phyloP scores from a whole-genome alignment of 345 rosid genomes.

The Theobroma cacao region DNA sequence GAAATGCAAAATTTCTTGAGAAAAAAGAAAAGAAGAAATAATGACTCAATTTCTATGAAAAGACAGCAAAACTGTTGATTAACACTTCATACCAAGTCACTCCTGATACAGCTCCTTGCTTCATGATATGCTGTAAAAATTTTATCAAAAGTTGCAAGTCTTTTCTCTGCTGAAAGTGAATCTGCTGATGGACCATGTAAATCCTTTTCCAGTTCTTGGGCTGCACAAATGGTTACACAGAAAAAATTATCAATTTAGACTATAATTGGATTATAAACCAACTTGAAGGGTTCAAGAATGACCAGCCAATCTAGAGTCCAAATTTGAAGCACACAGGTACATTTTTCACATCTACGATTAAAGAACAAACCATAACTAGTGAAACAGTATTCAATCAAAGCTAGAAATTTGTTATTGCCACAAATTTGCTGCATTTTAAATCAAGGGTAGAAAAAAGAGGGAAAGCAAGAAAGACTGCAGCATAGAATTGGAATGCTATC shows the following conservation, averaged over 20 bases:
- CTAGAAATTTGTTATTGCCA: background rate
- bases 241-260: slow-evolving; percentile 16
- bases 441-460: background rate
- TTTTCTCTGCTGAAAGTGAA: slow-evolving; percentile 78
- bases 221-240: slow-evolving; percentile 42
- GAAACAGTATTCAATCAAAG: background rate
- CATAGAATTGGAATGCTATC: background rate
- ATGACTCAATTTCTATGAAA: background rate
- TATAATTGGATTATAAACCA: slow-evolving; percentile 2
- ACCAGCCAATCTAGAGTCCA: background rate
- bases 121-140: slow-evolving; percentile 88
- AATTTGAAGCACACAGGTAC: background rate
- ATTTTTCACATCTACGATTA: slow-evolving; percentile 10
- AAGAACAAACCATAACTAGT: background rate
- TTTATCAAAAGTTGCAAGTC: slow-evolving; percentile 73
- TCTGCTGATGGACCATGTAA: slow-evolving; percentile 69
- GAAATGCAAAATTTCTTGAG: too few relatives aligned
- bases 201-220: slow-evolving; percentile 98
- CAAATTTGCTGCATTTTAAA: background rate
- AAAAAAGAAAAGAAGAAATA: too few relatives aligned
- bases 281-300: background rate
- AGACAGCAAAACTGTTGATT: background rate
- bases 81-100: slow-evolving; percentile 71
- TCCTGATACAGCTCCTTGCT: slow-evolving; percentile 86
- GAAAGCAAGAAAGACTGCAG: background rate